phyloP scores from a whole-genome alignment of 768 basidiomycete species.

The Coprinellus aureogranulatus region DNA sequence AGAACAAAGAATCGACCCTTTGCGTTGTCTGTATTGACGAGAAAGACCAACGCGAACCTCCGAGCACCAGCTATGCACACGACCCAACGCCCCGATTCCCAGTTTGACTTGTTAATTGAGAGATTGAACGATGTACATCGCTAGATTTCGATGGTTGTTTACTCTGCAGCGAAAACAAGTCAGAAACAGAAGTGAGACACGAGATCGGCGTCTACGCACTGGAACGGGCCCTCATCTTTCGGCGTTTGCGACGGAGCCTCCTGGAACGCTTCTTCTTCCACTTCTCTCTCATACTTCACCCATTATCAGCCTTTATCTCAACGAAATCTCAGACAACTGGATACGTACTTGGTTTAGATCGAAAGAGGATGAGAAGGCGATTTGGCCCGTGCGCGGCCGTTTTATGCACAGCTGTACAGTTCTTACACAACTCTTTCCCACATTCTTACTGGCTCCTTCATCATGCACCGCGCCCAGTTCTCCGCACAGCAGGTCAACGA shows the following conservation, averaged over 20 bases:
- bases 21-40: background rate
- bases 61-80: background rate
- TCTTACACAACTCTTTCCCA: slow-evolving; percentile 39
- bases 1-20: background rate
- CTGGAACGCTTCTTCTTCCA: slow-evolving; percentile 96
- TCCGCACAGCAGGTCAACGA: slow-evolving; percentile 6
- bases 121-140: slow-evolving; percentile 6
- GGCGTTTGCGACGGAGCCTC: slow-evolving; percentile 89
- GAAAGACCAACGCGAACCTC: background rate
- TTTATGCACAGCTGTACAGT: slow-evolving; percentile 40
- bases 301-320: background rate
- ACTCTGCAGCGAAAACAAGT: slow-evolving; percentile 28
- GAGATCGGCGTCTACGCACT: slow-evolving; percentile 50
- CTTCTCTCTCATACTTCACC: slow-evolving; percentile 84
- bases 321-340: background rate
- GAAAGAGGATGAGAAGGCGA: slow-evolving; percentile 13
- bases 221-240: slow-evolving; percentile 95
- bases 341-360: slow-evolving; percentile 30
- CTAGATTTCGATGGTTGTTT: slow-evolving; percentile 21
- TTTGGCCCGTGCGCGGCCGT: slow-evolving; percentile 2
- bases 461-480: slow-evolving; percentile 1
- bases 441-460: background rate
- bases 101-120: background rate
- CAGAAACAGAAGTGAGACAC: background rate
- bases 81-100: background rate